phyloP scores from a whole-genome alignment of 257 asterid species.

The Capsicum baccatum region DNA sequence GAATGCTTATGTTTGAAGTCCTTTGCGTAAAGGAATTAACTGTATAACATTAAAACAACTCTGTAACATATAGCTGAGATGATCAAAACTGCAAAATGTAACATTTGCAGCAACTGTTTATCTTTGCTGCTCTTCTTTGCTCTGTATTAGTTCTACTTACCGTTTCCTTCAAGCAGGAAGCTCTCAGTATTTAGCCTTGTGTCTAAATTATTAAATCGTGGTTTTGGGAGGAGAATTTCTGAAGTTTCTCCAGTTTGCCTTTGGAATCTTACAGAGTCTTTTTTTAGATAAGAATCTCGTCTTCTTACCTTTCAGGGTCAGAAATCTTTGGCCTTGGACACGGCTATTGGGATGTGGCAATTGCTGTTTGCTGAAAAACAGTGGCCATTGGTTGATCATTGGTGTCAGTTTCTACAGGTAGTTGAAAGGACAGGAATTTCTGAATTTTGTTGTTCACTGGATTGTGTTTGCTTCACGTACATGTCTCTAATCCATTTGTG shows the following conservation, averaged over 20 bases:
- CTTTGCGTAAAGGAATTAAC: neutral
- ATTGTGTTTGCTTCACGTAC: neutral
- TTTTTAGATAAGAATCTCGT: neutral
- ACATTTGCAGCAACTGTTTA: neutral
- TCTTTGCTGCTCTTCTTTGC: neutral
- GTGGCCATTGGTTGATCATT: conserved; percentile 94
- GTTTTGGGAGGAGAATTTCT: conserved; percentile 26
- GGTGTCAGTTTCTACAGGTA: conserved; percentile 99
- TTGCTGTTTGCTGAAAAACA: conserved; percentile 87
- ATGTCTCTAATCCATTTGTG: neutral
- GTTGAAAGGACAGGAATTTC: conserved; percentile 10
- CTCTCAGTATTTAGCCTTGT: neutral
- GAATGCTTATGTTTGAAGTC: neutral
- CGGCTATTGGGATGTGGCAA: conserved; percentile 99
- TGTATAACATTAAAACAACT: conserved; percentile 18
- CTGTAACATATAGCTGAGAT: conserved; percentile 3
- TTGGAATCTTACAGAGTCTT: neutral
- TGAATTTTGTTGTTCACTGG: conserved; percentile 1
- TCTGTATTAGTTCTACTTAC: conserved; percentile 9
- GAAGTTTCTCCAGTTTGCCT: conserved; percentile 24
- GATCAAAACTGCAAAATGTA: conserved; percentile 25
- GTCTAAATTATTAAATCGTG: neutral
- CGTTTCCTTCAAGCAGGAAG: neutral
- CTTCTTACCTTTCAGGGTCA: conserved; percentile 74
- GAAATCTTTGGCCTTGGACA: conserved; percentile 95